Evolutionary conservation across 2,329 filamentous ascomycete species (phyloP).

Genomic region (Arthrobotrys entomopaga): DNA sequence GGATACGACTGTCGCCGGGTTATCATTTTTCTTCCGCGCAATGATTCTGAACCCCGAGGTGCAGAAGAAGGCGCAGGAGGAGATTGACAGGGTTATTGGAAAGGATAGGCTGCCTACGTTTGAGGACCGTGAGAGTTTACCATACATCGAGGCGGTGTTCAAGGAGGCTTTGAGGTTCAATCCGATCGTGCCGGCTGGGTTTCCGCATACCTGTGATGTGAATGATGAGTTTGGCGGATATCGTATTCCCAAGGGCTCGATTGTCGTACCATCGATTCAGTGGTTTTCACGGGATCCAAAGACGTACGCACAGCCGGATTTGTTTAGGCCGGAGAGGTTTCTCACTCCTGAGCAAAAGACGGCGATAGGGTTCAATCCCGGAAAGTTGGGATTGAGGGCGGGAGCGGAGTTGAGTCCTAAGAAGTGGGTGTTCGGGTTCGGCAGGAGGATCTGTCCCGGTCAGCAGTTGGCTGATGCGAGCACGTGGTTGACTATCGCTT

Average conservation of each 20-base stretch:
- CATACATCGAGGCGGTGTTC: constrained; percentile 68
- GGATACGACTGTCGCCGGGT: constrained; percentile 64
- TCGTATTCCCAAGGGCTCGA: constrained; percentile 65
- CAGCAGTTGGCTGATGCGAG: constrained; percentile 71
- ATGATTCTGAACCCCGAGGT: constrained; percentile 67
- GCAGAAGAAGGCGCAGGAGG: constrained; percentile 64
- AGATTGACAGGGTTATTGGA: constrained; percentile 67
- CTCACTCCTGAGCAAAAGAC: constrained; percentile 22
- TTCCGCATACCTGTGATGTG: constrained; percentile 65
- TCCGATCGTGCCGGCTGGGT: constrained; percentile 63
- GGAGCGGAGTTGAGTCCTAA: constrained; percentile 59
- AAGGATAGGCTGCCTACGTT: constrained; percentile 64
- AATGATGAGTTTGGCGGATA: constrained; percentile 65
- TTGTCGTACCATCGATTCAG: constrained; percentile 66
- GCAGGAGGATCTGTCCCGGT: constrained; percentile 68
- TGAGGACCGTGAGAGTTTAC: constrained; percentile 66
- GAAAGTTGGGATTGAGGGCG: background rate
- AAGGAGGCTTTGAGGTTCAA: constrained; percentile 70
- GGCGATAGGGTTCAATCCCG: too few relatives aligned
- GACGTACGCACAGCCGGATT: constrained; percentile 59
- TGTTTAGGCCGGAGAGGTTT: constrained; percentile 57
- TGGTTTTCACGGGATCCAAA: constrained; percentile 65
- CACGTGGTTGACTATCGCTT: constrained; percentile 69
- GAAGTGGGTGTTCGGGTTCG: constrained; percentile 65
- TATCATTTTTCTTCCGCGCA: constrained; percentile 65